These are phyloP conservation scores for Chaetomium fimeti DNA, from an alignment of 495 filamentous ascomycete genomes.

Conservation along the genomic window DNA sequence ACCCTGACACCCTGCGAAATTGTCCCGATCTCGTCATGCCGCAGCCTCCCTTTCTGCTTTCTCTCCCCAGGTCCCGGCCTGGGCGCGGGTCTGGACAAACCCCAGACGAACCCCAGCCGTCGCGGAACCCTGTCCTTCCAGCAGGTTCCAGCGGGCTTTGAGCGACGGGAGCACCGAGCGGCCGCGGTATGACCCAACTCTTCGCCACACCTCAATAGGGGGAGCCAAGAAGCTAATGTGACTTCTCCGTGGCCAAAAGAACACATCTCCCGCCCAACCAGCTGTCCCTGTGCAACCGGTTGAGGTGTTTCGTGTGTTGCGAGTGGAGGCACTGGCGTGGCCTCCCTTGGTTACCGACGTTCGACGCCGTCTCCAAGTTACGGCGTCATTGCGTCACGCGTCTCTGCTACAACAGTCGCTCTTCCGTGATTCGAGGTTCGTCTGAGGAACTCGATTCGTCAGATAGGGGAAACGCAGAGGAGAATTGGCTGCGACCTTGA, in stretches of 20 bases:
- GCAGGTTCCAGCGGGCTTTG: background rate
- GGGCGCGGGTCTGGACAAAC: constrained; percentile 17
- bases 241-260: background rate
- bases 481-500: background rate
- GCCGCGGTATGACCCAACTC: constrained; percentile 12
- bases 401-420: background rate
- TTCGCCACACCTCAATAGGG: constrained; percentile 20
- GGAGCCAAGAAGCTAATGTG: constrained; percentile 21
- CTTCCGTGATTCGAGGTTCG: background rate
- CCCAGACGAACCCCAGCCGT: constrained; percentile 3
- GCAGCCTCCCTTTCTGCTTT: constrained; percentile 15
- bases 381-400: background rate
- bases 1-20: constrained; percentile 3
- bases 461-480: background rate
- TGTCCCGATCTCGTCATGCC: constrained; percentile 8
- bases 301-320: background rate
- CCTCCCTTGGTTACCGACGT: background rate
- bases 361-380: background rate
- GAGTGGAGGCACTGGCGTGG: background rate
- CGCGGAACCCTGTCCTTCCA: constrained; percentile 11
- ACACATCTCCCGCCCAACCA: constrained; percentile 2
- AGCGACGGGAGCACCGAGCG: background rate
- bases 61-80: constrained; percentile 35
- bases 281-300: constrained; percentile 3
- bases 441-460: background rate